phyloP scores from a whole-genome alignment of 805 yeast species.

The Lipomyces yamanashiensis region DNA sequence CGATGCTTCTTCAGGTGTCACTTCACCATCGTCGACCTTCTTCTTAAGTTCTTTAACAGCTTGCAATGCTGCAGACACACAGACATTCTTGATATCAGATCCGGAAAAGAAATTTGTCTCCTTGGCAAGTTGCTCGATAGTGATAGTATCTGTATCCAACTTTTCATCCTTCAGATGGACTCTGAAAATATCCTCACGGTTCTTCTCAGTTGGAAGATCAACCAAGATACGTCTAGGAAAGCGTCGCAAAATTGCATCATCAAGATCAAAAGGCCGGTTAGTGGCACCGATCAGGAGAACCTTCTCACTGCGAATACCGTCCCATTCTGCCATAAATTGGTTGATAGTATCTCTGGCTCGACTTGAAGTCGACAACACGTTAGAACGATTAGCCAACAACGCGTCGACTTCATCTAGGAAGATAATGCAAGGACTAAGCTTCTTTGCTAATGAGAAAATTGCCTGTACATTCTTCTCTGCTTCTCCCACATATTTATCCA shows the following conservation, averaged over 20 bases:
- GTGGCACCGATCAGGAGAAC: slow-evolving; percentile 98
- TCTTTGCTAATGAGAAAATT: slow-evolving; percentile 96
- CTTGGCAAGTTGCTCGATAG: slow-evolving; percentile 57
- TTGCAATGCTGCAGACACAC: slow-evolving; percentile 79
- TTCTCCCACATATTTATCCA: slow-evolving; percentile 97
- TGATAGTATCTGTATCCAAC: slow-evolving; percentile 56
- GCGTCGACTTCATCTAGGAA: slow-evolving; percentile 99
- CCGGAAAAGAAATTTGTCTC: slow-evolving; percentile 73
- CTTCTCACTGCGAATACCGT: slow-evolving; percentile 99
- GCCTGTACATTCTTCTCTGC: slow-evolving; percentile 94
- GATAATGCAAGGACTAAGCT: slow-evolving; percentile 96
- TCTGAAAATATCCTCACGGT: slow-evolving; percentile 87
- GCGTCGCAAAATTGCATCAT: slow-evolving; percentile 97
- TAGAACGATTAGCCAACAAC: slow-evolving; percentile 96
- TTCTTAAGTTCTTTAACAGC: slow-evolving; percentile 65
- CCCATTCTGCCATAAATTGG: slow-evolving; percentile 98
- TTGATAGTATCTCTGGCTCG: slow-evolving; percentile 95
- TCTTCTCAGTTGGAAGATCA: slow-evolving; percentile 91
- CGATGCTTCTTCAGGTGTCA: slow-evolving; percentile 7
- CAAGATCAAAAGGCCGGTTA: slow-evolving; percentile 98
- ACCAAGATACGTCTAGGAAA: slow-evolving; percentile 94
- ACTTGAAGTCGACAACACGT: slow-evolving; percentile 76
- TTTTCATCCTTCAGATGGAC: slow-evolving; percentile 77
- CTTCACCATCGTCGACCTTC: neutral
- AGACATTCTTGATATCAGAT: slow-evolving; percentile 76